These are phyloP conservation scores for Talaromyces sp. DNA, from an alignment of 2,329 filamentous ascomycete genomes.

Conservation along the genomic window DNA sequence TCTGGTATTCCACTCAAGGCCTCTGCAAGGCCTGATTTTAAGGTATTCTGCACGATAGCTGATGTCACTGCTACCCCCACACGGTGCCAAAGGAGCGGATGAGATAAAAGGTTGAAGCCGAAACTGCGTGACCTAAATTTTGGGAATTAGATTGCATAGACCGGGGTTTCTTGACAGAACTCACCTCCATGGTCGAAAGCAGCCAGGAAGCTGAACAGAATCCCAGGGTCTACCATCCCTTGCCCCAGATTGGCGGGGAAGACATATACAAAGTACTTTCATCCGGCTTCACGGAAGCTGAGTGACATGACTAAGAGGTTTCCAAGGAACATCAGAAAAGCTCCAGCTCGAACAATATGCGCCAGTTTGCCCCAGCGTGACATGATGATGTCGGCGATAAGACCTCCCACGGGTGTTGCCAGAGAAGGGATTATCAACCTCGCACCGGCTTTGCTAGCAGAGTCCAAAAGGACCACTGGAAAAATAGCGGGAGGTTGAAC, in stretches of 20 bases:
- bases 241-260: slow-evolving; percentile 44
- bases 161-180: slow-evolving; percentile 13
- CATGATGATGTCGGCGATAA: slow-evolving; percentile 42
- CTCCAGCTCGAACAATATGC: slow-evolving; percentile 34
- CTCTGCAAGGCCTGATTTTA: slow-evolving; percentile 49
- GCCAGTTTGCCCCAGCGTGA: slow-evolving; percentile 42
- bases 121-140: slow-evolving; percentile 54
- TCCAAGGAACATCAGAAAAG: slow-evolving; percentile 39
- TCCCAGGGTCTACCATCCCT: slow-evolving; percentile 41
- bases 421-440: slow-evolving; percentile 41
- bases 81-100: slow-evolving; percentile 59
- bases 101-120: slow-evolving; percentile 58
- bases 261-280: slow-evolving; percentile 42
- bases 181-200: slow-evolving; percentile 57
- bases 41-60: slow-evolving; percentile 57
- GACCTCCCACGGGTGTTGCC: slow-evolving; percentile 39
- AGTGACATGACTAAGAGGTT: slow-evolving; percentile 37
- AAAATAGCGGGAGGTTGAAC: slow-evolving; percentile 44
- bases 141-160: neutral
- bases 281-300: slow-evolving; percentile 35
- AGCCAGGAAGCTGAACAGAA: slow-evolving; percentile 57
- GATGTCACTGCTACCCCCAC: slow-evolving; percentile 59
- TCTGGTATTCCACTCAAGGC: slow-evolving; percentile 51
- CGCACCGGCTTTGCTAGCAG: slow-evolving; percentile 39
- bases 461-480: slow-evolving; percentile 38